Conservation (phyloP, 306 rosid species). For the Cucumis melo region DNA sequence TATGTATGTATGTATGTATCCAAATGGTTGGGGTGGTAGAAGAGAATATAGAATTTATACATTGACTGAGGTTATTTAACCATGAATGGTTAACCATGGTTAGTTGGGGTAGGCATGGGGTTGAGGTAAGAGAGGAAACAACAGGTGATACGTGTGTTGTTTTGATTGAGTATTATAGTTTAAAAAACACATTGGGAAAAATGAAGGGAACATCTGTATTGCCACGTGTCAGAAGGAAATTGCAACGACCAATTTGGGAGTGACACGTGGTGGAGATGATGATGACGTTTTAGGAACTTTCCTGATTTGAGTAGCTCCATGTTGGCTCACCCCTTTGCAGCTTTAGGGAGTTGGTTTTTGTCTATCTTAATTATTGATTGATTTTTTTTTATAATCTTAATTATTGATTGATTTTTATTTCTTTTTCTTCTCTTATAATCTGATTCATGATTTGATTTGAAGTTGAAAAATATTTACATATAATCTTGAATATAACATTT, state of each 20-base stretch:
- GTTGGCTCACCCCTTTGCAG: background rate
- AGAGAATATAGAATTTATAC: background rate
- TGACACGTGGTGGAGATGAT: slow-evolving; percentile 1
- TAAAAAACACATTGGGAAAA: background rate
- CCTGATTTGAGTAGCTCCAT: background rate
- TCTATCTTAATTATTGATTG: background rate
- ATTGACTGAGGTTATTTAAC: slow-evolving; percentile 4
- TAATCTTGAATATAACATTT: too few species aligned
- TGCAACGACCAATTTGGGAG: background rate
- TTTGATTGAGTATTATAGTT: background rate
- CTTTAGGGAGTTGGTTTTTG: background rate
- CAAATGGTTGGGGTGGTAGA: background rate
- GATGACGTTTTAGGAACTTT: background rate
- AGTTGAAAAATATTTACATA: too few species aligned
- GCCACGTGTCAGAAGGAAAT: slow-evolving; percentile 29
- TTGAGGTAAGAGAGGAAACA: background rate
- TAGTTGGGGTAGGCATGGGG: background rate
- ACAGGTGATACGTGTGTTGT: slow-evolving; percentile 36
- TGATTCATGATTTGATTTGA: background rate
- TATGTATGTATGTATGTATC: background rate
- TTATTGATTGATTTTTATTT: background rate
- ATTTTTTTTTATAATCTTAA: background rate
- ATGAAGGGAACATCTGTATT: slow-evolving; percentile 1
- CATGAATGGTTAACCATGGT: slow-evolving; percentile 4
- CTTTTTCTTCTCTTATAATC: background rate